phyloP scores from a whole-genome alignment of 1,284 basidiomycete species.

The Ceratobasidium sp. region DNA sequence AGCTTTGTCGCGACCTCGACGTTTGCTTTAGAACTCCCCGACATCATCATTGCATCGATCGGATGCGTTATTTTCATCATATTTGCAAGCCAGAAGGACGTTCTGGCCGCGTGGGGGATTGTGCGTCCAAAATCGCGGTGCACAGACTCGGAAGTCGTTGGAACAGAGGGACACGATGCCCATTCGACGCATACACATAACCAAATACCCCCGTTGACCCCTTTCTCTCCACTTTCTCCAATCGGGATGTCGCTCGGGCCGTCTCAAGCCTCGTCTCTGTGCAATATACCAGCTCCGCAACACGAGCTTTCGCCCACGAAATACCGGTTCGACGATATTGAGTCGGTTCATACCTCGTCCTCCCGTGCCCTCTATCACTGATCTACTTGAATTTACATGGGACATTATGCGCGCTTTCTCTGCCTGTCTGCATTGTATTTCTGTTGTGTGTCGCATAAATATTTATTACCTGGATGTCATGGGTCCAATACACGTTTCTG shows the following conservation, averaged over 20 bases:
- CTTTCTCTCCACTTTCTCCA: background rate
- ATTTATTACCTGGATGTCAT: background rate
- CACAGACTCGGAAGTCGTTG: background rate
- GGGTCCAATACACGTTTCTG: background rate
- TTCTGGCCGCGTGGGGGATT: slow-evolving; percentile 2
- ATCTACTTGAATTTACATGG: background rate
- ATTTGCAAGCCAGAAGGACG: slow-evolving; percentile 26
- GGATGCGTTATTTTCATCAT: slow-evolving; percentile 17
- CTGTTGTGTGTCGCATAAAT: background rate
- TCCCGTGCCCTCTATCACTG: background rate
- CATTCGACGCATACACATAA: background rate
- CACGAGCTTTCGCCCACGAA: background rate
- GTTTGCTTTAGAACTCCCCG: slow-evolving; percentile 13
- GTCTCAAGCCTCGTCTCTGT: background rate
- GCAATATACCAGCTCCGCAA: background rate
- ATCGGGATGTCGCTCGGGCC: background rate
- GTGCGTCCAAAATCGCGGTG: background rate
- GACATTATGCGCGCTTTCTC: no score
- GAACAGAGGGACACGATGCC: background rate
- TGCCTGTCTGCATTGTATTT: background rate
- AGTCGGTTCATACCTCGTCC: background rate
- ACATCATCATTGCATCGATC: slow-evolving; percentile 14
- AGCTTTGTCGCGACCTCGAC: slow-evolving; percentile 10
- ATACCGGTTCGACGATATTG: background rate
- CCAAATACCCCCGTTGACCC: background rate